Evolutionary conservation across 2,329 filamentous ascomycete genomes (phyloP).

Genomic region (Pestalotiopsis sp.): DNA sequence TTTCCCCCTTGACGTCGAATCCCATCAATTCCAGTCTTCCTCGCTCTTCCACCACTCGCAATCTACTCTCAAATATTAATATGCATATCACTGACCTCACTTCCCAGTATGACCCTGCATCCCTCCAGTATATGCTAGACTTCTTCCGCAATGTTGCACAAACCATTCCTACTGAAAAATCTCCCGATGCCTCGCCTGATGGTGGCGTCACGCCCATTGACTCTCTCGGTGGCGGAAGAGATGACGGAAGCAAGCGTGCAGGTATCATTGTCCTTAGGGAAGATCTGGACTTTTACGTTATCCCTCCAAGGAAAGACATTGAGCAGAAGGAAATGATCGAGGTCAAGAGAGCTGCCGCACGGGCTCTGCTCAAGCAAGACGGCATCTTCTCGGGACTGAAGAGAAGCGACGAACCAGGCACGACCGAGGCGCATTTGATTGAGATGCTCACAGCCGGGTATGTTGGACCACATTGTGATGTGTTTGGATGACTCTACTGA

Average conservation of each 20-base stretch:
- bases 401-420: slow-evolving; percentile 93
- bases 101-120: slow-evolving; percentile 88
- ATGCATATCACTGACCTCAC: slow-evolving; percentile 46
- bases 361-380: slow-evolving; percentile 82
- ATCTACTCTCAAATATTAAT: slow-evolving; percentile 40
- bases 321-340: slow-evolving; percentile 90
- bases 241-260: slow-evolving; percentile 79
- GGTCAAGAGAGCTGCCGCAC: slow-evolving; percentile 89
- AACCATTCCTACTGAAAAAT: slow-evolving; percentile 81
- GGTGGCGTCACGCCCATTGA: slow-evolving; percentile 69
- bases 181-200: slow-evolving; percentile 67
- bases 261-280: slow-evolving; percentile 97
- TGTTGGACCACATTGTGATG: slow-evolving; percentile 36
- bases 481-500: slow-evolving; percentile 18
- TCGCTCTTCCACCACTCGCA: slow-evolving; percentile 31
- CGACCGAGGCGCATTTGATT: slow-evolving; percentile 96
- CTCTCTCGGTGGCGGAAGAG: slow-evolving; percentile 60
- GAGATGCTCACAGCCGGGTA: slow-evolving; percentile 99
- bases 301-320: slow-evolving; percentile 85
- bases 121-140: slow-evolving; percentile 98
- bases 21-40: slow-evolving; percentile 19
- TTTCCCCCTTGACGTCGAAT: slow-evolving; percentile 20
- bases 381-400: slow-evolving; percentile 96
- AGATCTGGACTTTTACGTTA: slow-evolving; percentile 96
- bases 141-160: slow-evolving; percentile 97